These are phyloP conservation scores for Ramularia endophylla DNA, from an alignment of 2,329 filamentous ascomycete species.

Conservation along the genomic window DNA sequence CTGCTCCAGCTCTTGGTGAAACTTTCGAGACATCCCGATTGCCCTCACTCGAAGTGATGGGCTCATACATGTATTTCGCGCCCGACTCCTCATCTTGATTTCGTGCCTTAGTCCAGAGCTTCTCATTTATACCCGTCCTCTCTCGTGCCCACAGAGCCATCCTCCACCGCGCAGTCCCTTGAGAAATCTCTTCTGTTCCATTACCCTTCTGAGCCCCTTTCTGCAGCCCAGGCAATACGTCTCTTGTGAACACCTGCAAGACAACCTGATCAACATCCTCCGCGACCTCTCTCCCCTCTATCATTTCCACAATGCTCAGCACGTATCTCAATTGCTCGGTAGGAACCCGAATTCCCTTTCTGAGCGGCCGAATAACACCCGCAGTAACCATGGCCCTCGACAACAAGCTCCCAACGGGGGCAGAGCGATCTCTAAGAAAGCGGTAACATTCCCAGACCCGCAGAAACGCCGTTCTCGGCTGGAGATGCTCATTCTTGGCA, in stretches of 20 bases:
- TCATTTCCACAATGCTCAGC: slow-evolving; percentile 34
- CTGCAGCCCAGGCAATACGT: too few relatives aligned
- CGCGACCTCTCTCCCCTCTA: slow-evolving; percentile 41
- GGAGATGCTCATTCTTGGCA: slow-evolving; percentile 33
- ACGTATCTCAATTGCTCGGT: slow-evolving; percentile 38
- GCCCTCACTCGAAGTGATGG: too few relatives aligned
- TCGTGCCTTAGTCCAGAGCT: too few relatives aligned
- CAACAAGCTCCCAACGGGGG: slow-evolving; percentile 39
- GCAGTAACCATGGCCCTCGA: slow-evolving; percentile 46
- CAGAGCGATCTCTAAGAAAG: slow-evolving; percentile 38
- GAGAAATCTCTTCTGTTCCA: too few relatives aligned
- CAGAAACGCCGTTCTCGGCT: slow-evolving; percentile 39
- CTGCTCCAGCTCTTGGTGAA: too few relatives aligned
- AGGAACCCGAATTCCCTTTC: slow-evolving; percentile 30
- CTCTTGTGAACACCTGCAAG: neutral
- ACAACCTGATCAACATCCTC: slow-evolving; percentile 27
- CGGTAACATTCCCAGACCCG: slow-evolving; percentile 43
- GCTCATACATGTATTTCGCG: too few relatives aligned
- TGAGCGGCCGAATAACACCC: slow-evolving; percentile 41
- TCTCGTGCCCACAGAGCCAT: too few relatives aligned
- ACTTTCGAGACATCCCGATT: too few relatives aligned
- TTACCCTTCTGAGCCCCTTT: too few relatives aligned
- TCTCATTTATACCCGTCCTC: too few relatives aligned
- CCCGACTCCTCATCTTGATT: too few relatives aligned
- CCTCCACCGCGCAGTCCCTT: too few relatives aligned